phyloP scores from a whole-genome alignment of 1,284 basidiomycete genomes.

The Irpex sp. region DNA sequence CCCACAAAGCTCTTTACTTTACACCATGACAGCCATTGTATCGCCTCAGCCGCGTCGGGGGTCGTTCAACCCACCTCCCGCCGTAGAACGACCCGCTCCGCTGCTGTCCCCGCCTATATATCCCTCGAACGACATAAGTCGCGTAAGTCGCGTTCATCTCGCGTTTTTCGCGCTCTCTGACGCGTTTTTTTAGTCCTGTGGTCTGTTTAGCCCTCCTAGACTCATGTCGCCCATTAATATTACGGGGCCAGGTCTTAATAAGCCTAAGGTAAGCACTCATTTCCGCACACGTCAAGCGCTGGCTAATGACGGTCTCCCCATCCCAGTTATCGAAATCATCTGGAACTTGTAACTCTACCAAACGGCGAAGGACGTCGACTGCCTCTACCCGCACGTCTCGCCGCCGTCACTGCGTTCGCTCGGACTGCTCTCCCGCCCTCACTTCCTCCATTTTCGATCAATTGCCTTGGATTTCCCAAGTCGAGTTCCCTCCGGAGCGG shows the following conservation, averaged over 20 bases:
- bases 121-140: slow-evolving; percentile 18
- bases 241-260: slow-evolving; percentile 15
- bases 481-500: slow-evolving; percentile 18
- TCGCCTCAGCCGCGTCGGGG: slow-evolving; percentile 22
- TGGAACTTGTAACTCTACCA: slow-evolving; percentile 23
- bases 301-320: slow-evolving; percentile 1
- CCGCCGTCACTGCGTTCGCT: slow-evolving; percentile 21
- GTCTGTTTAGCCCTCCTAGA: slow-evolving; percentile 19
- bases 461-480: slow-evolving; percentile 27
- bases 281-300: slow-evolving; percentile 2
- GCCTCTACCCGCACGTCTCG: slow-evolving; percentile 22
- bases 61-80: slow-evolving; percentile 8
- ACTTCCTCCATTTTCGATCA: slow-evolving; percentile 23
- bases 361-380: slow-evolving; percentile 22
- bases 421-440: slow-evolving; percentile 22
- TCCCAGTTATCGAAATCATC: slow-evolving; percentile 24
- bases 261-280: slow-evolving; percentile 14
- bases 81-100: slow-evolving; percentile 7
- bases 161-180: slow-evolving; percentile 1
- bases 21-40: slow-evolving; percentile 19
- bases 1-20: slow-evolving; percentile 4
- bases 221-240: slow-evolving; percentile 24
- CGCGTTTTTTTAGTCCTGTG: slow-evolving; percentile 13
- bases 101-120: slow-evolving; percentile 18
- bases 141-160: slow-evolving; percentile 13